Base-by-base conservation (phyloP, 805 yeast species). In the Priceomyces fermenticarens region DNA sequence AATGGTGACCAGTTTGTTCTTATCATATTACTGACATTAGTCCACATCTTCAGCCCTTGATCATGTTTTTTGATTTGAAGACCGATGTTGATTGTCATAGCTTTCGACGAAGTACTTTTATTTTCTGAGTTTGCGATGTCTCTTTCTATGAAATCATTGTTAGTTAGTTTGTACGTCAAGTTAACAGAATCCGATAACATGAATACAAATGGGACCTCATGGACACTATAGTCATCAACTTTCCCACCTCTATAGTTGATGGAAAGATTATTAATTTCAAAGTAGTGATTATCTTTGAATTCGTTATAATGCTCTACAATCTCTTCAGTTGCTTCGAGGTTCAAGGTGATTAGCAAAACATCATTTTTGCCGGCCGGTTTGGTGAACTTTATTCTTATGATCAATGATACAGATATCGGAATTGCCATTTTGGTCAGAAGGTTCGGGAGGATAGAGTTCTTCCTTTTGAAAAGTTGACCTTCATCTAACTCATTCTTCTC, bases 341-440 rank as follows among this genome's bases (percentile, higher is more conserved):
- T 76, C 34, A 78, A 54, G 0, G 77, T 71, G 1, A 79, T 69
- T n/a, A 78, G 53, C 1, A 78, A 48, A 2, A 67, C 51, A 41
- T 70, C 68, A 46, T 66, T 63, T 33, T 72, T 60, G 7, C 78
- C 77, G 4, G 77, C 75, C 4, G 80, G 72, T 43, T 70, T 71
- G 6, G 77, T 65, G 25, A 77, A 72, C 34, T 73, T 62, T 12
- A 78, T 55, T 39, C 70, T 63, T 4, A 78, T 59, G n/a, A 72
- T 70, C 30, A 78, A 49, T 0, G 76, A 69, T 1, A 62, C 58
- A 4, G 62, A 49, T 1, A 66, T 61, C 6, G 70, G 65, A n/a
- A 65, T 38, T 11, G 36, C 36, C 9, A 53, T 20, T 10, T 36
- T 38, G 10, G 54, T 43, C 23, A 31, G 43, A 10, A 51, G 35